Evolutionary conservation across 345 rosid genomes (phyloP), one percentile per base, ranked within the genome.

Genomic region (Salix dunnii): DNA sequence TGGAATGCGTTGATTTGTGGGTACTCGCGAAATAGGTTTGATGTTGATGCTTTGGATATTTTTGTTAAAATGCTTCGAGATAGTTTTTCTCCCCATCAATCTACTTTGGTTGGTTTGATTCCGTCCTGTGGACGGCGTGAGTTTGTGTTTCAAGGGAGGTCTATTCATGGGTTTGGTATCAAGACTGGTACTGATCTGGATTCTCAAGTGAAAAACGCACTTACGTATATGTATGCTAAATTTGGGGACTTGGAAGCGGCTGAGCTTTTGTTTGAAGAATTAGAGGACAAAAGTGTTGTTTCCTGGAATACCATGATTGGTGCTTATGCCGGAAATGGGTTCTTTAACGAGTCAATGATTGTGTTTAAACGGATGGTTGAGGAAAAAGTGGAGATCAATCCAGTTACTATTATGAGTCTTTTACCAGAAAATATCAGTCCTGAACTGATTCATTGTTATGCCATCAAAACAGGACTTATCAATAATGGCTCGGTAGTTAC

Each of bases 241-340:
- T 86, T 84, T 9, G n/a, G 82, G 67, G 89, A 90, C 55, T 77
- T 92, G 89, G 84, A 72, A 27, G 88, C 88, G 43, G 90, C 90
- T 2, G 82, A 88, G 62, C 20, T 81, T 16, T 77, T 89, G 73
- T 94, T 92, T 76, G 80, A 83, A 48, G 88, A 87, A 61, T 86
- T 88, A 87, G 74, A 31, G 30, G 92, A 88, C 46, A 90, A 77
- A 77, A 81, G 71, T 74, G 85, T 83, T 21, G 91, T 89, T 82
- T 89, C 98, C 30, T 94, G 97, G 98, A 94, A 92, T 71, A 90
- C 92, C 18, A 88, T 92, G 91, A 84, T 94, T 51, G 86, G 94
- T 74, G 92, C 90, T 0, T 94, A 87, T 70, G 87, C 89, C 75
- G 86, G 87, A 69, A 86, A 87, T 70, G 89, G 98, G 74, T 80